A percentile compares a stretch with the other conserved stretches of the same genome.
phyloP scores from a whole-genome alignment of 2,329 filamentous ascomycete species.

The Penicillium oxalicum region DNA sequence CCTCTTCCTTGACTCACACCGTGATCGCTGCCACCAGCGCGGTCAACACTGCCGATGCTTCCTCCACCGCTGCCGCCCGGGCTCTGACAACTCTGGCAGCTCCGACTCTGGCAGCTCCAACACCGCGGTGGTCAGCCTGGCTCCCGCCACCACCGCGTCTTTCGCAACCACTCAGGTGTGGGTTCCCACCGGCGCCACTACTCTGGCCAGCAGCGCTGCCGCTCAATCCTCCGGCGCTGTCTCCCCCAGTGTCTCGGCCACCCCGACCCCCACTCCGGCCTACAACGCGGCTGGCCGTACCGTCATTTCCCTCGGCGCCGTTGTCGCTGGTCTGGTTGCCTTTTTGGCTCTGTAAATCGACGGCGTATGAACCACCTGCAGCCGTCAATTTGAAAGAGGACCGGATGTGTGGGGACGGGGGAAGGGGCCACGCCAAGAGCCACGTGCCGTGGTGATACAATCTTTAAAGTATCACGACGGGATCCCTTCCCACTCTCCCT shows the following conservation, averaged over 20 bases:
- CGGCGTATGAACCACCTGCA: too few relatives aligned
- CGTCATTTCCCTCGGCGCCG: constrained; percentile 30
- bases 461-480: too few relatives aligned
- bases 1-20: constrained; percentile 2
- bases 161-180: constrained; percentile 5
- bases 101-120: too few relatives aligned
- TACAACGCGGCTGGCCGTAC: constrained; percentile 34
- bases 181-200: constrained; percentile 4
- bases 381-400: neutral
- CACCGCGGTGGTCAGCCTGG: too few relatives aligned
- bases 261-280: constrained; percentile 11
- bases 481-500: neutral
- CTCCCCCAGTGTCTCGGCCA: constrained; percentile 5
- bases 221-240: constrained; percentile 6
- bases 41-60: constrained; percentile 5
- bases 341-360: constrained; percentile 31
- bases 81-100: too few relatives aligned
- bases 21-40: constrained; percentile 2
- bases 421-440: neutral
- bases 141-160: constrained; percentile 11
- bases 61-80: too few relatives aligned
- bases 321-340: constrained; percentile 31
- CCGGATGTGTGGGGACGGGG: neutral
- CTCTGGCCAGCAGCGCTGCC: constrained; percentile 8
- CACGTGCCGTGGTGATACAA: too few relatives aligned